Percentiles rank a stretch among this genome's conserved stretches.
phyloP scores from a whole-genome alignment of 2,329 filamentous ascomycete species.

The Tolypocladium endophyticum region DNA sequence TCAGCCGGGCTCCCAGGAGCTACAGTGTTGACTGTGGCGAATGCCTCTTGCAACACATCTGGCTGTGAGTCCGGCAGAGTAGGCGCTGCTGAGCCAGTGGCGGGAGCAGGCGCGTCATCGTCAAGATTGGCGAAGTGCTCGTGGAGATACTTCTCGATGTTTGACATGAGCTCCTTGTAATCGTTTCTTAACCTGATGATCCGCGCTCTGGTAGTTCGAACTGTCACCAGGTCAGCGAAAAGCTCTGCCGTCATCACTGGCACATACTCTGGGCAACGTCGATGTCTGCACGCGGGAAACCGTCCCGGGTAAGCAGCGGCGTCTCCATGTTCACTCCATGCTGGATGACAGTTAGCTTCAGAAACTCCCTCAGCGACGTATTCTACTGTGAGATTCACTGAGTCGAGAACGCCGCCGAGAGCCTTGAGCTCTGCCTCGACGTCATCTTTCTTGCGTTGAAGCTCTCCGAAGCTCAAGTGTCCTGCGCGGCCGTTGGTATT shows the following conservation, averaged over 20 bases:
- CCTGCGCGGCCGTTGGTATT: slow-evolving; percentile 49
- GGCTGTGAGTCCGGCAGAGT: slow-evolving; percentile 20
- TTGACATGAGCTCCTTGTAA: slow-evolving; percentile 78
- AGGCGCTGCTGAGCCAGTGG: slow-evolving; percentile 12
- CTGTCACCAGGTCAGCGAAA: slow-evolving; percentile 30
- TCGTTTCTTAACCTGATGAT: slow-evolving; percentile 90
- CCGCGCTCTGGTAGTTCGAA: slow-evolving; percentile 82
- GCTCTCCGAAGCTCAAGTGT: slow-evolving; percentile 62
- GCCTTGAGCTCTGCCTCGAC: slow-evolving; percentile 81
- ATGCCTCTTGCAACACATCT: slow-evolving; percentile 29
- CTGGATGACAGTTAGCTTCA: slow-evolving; percentile 33
- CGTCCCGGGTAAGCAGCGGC: slow-evolving; percentile 74
- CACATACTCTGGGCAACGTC: slow-evolving; percentile 82
- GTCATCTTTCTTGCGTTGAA: slow-evolving; percentile 74
- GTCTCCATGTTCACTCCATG: slow-evolving; percentile 93
- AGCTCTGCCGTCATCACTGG: neutral
- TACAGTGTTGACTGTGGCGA: slow-evolving; percentile 85
- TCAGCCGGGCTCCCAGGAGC: slow-evolving; percentile 70
- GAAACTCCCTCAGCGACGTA: too few relatives aligned
- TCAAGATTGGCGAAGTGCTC: slow-evolving; percentile 72
- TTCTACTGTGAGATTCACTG: slow-evolving; percentile 41
- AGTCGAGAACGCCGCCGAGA: slow-evolving; percentile 76
- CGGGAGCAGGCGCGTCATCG: slow-evolving; percentile 22
- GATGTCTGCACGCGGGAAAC: slow-evolving; percentile 85
- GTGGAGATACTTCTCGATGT: slow-evolving; percentile 79